Base-by-base conservation (phyloP, 2,329 filamentous ascomycete species). In the Magnaporthiopsis poae region DNA sequence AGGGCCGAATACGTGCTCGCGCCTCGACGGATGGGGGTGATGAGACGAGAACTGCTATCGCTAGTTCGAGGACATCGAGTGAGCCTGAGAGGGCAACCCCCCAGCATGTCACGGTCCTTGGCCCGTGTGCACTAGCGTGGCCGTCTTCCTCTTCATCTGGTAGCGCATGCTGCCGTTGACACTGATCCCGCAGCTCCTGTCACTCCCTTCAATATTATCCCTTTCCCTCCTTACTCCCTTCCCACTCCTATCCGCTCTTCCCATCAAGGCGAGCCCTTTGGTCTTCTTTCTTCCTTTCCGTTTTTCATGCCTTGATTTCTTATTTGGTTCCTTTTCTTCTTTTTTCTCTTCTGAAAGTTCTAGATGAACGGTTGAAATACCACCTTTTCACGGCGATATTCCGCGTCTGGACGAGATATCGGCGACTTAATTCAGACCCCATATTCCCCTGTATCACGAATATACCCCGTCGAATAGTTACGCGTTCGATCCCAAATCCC, bases 191-290 rank as follows among this genome's bases (percentile, higher is more conserved):
- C 35, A 46, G 8, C 61, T 29, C 35, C 25, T 63, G 7, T 46
- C 21, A 27, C 33, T 36, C 35, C n/a, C 18, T 52, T 12, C 59
- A 8, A n/a, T 29, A 25, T 60, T 65, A 31, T 56, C 36, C n/a
- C 9, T 27, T 62, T 46, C 15, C 60, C 27, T 15, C 13, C 52
- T 46, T 61, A 13, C 21, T 35, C 33, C 36, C 46, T 59, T 64
- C 13, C n/a, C 36, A 52, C 15, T 29, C 29, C 52, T 35, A n/a
- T 5, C 56, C 31, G 13, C n/a, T 8, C 36, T 46, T 33, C 64
- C 21, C 36, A 29, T 3, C 36, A 65, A 65, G 64, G 64, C 60
- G n/a, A 36, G 64, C 64, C 64, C 62, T 65, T 61, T 60, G 27
- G 2, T 39, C 18, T 36, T 9, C 36, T 35, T 31, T 27, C 25